Conservation (phyloP, 163 green algal species). For the Chlorella variabilis region DNA sequence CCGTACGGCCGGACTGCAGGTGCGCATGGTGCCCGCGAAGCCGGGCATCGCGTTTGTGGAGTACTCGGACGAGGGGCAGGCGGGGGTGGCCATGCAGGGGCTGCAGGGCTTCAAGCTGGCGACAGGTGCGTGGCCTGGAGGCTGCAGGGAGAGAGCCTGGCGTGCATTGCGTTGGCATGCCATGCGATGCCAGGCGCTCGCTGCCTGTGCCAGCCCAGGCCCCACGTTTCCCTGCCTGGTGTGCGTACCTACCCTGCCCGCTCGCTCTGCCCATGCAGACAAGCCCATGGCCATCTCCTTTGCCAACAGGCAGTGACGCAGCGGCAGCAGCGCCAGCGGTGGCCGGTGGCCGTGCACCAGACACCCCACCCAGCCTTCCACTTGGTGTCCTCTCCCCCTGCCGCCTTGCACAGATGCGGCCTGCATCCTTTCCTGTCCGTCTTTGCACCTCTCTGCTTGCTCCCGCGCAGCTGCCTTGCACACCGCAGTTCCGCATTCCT, state of each 20-base stretch:
- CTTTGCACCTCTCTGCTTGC: not conserved
- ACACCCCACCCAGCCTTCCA: not conserved
- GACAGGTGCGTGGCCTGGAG: conserved; percentile 44
- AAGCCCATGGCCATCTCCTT: conserved; percentile 91
- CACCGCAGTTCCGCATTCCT: not conserved
- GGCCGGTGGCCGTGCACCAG: not conserved
- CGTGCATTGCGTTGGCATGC: too few species aligned
- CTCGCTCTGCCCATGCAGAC: conserved; percentile 28
- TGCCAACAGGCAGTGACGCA: conserved; percentile 70
- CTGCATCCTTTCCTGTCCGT: too few species aligned
- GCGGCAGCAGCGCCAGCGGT: conserved; percentile 7
- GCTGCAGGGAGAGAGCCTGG: too few species aligned
- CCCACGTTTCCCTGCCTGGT: too few species aligned
- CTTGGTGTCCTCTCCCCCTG: not conserved
- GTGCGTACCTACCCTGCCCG: too few species aligned
- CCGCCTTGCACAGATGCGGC: conserved; percentile 36
- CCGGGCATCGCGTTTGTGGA: conserved; percentile 98
- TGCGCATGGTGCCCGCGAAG: conserved; percentile 92
- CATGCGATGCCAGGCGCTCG: too few species aligned
- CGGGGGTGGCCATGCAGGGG: conserved; percentile 81
- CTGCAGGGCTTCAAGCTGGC: conserved; percentile 97
- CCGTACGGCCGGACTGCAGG: conserved; percentile 59
- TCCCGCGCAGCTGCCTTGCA: conserved; percentile 18
- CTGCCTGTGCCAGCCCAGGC: too few species aligned
- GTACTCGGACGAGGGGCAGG: conserved; percentile 91